These are phyloP conservation scores for Leptosphaerulina australis DNA, from an alignment of 2,329 filamentous ascomycete genomes.

Conservation along the genomic window DNA sequence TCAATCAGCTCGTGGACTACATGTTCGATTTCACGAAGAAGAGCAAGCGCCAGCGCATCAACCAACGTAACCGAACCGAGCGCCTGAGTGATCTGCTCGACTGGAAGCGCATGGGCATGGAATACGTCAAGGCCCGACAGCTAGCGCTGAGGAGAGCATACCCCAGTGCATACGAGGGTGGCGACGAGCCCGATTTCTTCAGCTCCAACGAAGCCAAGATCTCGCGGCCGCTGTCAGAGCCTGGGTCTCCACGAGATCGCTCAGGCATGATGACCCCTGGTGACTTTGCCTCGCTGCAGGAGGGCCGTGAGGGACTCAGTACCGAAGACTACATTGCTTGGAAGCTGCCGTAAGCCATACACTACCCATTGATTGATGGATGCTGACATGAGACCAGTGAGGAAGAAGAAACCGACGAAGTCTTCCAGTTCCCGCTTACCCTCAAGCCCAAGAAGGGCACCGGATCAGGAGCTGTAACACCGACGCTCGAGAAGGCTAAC, in stretches of 20 bases:
- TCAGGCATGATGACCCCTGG: slow-evolving; percentile 99
- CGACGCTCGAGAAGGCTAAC: slow-evolving; percentile 38
- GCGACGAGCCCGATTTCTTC: slow-evolving; percentile 87
- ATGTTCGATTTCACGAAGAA: slow-evolving; percentile 96
- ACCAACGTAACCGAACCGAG: slow-evolving; percentile 96
- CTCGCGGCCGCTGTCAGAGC: slow-evolving; percentile 89
- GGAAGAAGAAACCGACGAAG: slow-evolving; percentile 90
- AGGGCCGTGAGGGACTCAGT: slow-evolving; percentile 87
- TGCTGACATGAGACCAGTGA: slow-evolving; percentile 56
- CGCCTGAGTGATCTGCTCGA: slow-evolving; percentile 91
- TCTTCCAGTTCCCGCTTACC: slow-evolving; percentile 73
- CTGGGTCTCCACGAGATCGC: slow-evolving; percentile 87
- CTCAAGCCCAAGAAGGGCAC: slow-evolving; percentile 58
- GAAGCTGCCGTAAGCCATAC: slow-evolving; percentile 86
- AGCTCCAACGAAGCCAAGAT: slow-evolving; percentile 94
- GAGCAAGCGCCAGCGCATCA: slow-evolving; percentile 95
- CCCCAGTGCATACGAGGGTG: slow-evolving; percentile 77
- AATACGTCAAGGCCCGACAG: slow-evolving; percentile 97
- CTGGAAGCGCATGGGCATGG: slow-evolving; percentile 99
- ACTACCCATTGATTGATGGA: not conserved
- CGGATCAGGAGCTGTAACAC: slow-evolving; percentile 40
- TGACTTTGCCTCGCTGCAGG: slow-evolving; percentile 95
- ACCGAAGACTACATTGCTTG: slow-evolving; percentile 98
- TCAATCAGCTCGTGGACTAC: slow-evolving; percentile 88
- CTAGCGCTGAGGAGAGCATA: slow-evolving; percentile 90